Conservation (phyloP, 495 filamentous ascomycete genomes). For the Cryomyces antarcticus region DNA sequence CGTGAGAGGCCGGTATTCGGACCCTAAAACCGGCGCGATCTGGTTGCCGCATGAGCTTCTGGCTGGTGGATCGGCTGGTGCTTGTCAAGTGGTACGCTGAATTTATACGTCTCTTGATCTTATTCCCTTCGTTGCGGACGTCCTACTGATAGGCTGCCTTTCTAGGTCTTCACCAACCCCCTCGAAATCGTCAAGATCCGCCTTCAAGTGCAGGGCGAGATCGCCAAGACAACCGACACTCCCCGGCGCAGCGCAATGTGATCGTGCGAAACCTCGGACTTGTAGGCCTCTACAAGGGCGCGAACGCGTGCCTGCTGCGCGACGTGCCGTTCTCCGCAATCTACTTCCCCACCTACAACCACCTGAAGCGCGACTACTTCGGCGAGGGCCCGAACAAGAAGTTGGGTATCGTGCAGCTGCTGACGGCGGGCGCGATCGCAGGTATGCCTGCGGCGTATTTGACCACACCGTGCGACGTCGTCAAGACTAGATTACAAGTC, state of each 20-base stretch:
- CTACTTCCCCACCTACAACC: conserved; percentile 93
- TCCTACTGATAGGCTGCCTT: background rate
- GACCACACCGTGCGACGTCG: conserved; percentile 93
- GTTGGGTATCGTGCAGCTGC: conserved; percentile 77
- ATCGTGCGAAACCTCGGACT: conserved; percentile 89
- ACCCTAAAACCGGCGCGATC: conserved; percentile 57
- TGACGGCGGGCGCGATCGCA: conserved; percentile 87
- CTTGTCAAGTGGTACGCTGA: conserved; percentile 77
- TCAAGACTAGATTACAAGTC: conserved; percentile 95
- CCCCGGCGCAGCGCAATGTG: conserved; percentile 84
- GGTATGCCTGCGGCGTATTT: conserved; percentile 98
- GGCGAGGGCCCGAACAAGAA: conserved; percentile 79
- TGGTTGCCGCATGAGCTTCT: conserved; percentile 51
- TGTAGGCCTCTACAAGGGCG: conserved; percentile 92
- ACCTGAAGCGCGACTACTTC: conserved; percentile 83
- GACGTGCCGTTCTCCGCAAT: conserved; percentile 40
- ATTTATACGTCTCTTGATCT: background rate
- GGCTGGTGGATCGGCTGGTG: conserved; percentile 79
- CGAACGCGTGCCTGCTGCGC: conserved; percentile 84
- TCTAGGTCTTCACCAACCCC: conserved; percentile 83
- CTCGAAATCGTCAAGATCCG: conserved; percentile 98
- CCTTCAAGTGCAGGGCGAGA: conserved; percentile 90
- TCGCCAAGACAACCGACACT: conserved; percentile 65
- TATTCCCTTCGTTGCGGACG: background rate
- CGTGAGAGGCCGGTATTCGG: conserved; percentile 56